phyloP scores from a whole-genome alignment of 768 basidiomycete genomes.

The Boletus tomentosulus region DNA sequence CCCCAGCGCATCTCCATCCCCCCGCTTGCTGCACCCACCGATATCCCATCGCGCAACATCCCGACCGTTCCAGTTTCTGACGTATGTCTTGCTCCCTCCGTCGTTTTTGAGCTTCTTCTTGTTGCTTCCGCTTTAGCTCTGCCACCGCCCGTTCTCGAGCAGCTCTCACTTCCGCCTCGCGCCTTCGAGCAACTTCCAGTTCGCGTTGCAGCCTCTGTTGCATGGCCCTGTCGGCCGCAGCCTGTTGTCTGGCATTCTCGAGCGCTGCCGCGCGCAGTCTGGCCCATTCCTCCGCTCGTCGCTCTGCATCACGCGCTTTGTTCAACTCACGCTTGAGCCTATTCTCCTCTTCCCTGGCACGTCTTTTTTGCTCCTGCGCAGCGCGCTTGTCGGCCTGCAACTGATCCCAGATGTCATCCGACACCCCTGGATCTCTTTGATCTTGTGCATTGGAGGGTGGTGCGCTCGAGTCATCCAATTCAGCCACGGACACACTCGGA shows the following conservation, averaged over 20 bases:
- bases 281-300: conserved; percentile 22
- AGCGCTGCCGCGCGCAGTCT: conserved; percentile 17
- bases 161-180: conserved; percentile 21
- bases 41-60: conserved; percentile 46
- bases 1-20: conserved; percentile 47
- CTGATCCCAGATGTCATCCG: conserved; percentile 48
- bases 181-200: conserved; percentile 27
- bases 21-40: conserved; percentile 38
- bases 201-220: conserved; percentile 22
- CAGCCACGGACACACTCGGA: not conserved
- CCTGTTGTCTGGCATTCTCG: conserved; percentile 17
- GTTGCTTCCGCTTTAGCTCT: conserved; percentile 28
- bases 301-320: conserved; percentile 15
- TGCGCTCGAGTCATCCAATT: not conserved
- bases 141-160: conserved; percentile 24
- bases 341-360: conserved; percentile 16
- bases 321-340: conserved; percentile 17
- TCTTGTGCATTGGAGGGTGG: not conserved
- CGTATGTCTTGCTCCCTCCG: conserved; percentile 32
- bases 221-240: conserved; percentile 16
- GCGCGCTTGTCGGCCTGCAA: conserved; percentile 38
- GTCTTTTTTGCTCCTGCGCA: conserved; percentile 16
- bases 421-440: conserved; percentile 48
- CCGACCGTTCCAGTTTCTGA: conserved; percentile 41
- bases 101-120: conserved; percentile 9